A percentile compares a stretch with the other conserved stretches of the same genome.
These are phyloP conservation scores for Claviceps capensis DNA, from an alignment of 2,329 filamentous ascomycete species.

Conservation along the genomic window DNA sequence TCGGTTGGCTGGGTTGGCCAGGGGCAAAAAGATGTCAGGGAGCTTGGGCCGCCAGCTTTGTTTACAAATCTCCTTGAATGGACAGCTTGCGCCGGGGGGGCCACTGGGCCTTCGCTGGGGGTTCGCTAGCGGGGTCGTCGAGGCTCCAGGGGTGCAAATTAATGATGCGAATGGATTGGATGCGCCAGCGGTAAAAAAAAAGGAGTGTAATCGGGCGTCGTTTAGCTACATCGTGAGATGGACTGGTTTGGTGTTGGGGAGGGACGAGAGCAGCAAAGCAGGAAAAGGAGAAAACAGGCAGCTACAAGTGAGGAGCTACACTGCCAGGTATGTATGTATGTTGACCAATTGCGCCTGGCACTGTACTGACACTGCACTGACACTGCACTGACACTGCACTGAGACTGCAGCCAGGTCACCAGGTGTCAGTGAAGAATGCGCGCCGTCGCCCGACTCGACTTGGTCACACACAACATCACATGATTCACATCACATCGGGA, in stretches of 20 bases:
- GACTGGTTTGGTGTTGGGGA: slow-evolving; percentile 8
- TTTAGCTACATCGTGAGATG: slow-evolving; percentile 11
- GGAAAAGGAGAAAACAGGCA: neutral
- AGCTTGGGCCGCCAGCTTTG: slow-evolving; percentile 23
- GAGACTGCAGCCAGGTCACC: neutral
- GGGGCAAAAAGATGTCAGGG: slow-evolving; percentile 18
- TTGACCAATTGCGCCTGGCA: neutral
- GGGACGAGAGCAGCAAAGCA: neutral
- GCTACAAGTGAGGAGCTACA: neutral
- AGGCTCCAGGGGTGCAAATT: neutral
- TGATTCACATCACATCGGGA: too few species aligned
- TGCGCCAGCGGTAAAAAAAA: slow-evolving; percentile 2
- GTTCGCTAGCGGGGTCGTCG: slow-evolving; percentile 3
- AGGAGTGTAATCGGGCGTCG: slow-evolving; percentile 6
- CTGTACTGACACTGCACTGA: neutral
- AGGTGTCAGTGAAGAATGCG: neutral
- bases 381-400: neutral
- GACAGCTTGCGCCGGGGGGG: slow-evolving; percentile 16
- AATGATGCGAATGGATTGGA: neutral
- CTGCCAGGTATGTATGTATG: neutral
- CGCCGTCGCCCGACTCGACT: too few species aligned
- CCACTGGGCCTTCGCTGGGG: neutral
- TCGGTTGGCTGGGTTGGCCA: slow-evolving; percentile 21
- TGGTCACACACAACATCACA: too few species aligned
- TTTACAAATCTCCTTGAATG: slow-evolving; percentile 27